These are phyloP conservation scores for Clarireedia monteithiana DNA, from an alignment of 2,329 filamentous ascomycete species.

Conservation along the genomic window DNA sequence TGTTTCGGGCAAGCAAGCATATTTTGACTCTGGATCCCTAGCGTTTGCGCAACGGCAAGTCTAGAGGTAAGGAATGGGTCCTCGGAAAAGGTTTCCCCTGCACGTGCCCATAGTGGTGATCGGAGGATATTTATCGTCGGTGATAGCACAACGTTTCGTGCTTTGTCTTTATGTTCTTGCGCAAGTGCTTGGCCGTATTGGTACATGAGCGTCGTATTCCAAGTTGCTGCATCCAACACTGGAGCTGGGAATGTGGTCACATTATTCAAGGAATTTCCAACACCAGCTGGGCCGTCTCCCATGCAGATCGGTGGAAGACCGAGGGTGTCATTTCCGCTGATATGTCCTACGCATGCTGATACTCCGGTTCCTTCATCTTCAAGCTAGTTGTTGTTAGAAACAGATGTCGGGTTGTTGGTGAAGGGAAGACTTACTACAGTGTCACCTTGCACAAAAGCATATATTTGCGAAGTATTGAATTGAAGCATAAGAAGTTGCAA, in stretches of 20 bases:
- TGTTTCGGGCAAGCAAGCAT: slow-evolving; percentile 39
- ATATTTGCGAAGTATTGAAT: background rate
- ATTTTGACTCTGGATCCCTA: slow-evolving; percentile 34
- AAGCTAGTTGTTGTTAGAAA: background rate
- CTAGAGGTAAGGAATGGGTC: slow-evolving; percentile 38
- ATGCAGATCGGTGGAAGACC: background rate
- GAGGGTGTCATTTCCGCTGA: background rate
- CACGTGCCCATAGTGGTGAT: slow-evolving; percentile 38
- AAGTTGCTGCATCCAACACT: background rate
- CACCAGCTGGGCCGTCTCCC: background rate
- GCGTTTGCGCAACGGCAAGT: slow-evolving; percentile 33
- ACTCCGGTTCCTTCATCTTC: background rate
- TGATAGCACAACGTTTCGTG: background rate
- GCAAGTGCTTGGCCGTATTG: background rate
- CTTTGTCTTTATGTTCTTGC: background rate
- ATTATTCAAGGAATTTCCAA: background rate
- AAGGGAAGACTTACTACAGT: background rate
- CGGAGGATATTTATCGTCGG: slow-evolving; percentile 48
- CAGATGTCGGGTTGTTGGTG: background rate
- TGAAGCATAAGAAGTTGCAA: background rate
- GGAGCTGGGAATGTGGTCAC: background rate
- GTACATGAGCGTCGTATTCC: background rate
- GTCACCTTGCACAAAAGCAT: background rate
- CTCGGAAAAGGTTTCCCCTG: slow-evolving; percentile 40
- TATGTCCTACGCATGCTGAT: background rate